Evolutionary conservation across 192 early-diverging fungal species (phyloP).

Genomic region (Backusella morwellensis): DNA sequence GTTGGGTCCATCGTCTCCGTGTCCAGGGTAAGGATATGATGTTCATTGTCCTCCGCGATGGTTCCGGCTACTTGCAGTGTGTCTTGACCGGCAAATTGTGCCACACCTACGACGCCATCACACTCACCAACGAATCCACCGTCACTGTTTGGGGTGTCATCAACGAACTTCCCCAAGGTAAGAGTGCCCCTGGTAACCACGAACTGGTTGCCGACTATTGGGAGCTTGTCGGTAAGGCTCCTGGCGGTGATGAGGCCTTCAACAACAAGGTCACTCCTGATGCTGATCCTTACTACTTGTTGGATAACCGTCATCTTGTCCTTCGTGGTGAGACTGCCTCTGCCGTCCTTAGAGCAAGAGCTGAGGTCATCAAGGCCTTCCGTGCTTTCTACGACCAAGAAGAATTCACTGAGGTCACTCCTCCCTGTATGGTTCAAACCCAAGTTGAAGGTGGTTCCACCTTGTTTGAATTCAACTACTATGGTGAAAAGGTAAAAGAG

Average conservation of each 20-base stretch:
- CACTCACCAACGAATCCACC: conserved; percentile 92
- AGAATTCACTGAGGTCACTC: conserved; percentile 87
- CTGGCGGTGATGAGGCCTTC: conserved; percentile 92
- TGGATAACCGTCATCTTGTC: conserved; percentile 95
- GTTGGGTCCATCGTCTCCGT: conserved; percentile 96
- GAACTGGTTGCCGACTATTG: conserved; percentile 96
- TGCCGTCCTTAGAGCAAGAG: conserved; percentile 81
- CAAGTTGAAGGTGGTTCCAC: conserved; percentile 98
- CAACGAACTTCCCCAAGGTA: conserved; percentile 86
- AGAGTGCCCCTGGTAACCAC: conserved; percentile 94
- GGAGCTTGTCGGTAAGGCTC: conserved; percentile 91
- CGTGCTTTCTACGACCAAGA: conserved; percentile 88
- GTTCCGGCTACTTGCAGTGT: conserved; percentile 92
- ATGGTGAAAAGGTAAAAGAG: conserved; percentile 75
- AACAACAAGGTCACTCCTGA: conserved; percentile 88
- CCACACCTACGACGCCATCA: conserved; percentile 91
- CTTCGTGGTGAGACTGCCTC: conserved; percentile 92
- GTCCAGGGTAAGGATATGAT: conserved; percentile 97
- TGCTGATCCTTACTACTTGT: conserved; percentile 82
- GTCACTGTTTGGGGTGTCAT: conserved; percentile 86
- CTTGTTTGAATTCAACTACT: conserved; percentile 94
- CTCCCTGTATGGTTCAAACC: conserved; percentile 99
- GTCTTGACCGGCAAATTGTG: conserved; percentile 88
- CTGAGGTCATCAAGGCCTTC: conserved; percentile 88
- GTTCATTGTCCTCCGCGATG: conserved; percentile 94